Evolutionary conservation across 1,139 yeast genomes (phyloP).

Genomic region (Scheffersomyces titani): DNA sequence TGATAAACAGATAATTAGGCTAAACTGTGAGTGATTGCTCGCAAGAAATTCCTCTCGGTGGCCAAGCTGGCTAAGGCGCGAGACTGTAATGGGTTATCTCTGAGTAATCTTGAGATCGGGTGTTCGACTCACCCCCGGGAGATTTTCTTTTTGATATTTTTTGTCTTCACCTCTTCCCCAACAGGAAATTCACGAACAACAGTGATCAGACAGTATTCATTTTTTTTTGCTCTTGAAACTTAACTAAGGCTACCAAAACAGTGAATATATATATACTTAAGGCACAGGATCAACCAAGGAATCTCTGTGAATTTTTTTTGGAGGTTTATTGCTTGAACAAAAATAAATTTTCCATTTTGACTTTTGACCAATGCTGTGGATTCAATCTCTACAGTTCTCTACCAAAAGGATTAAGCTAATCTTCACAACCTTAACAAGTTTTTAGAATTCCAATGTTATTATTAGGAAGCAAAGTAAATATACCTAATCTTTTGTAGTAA

Average conservation of each 20-base stretch:
- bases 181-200: background rate
- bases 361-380: background rate
- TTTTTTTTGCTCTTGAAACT: background rate
- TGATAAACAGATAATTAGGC: background rate
- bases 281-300: background rate
- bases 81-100: slow-evolving; percentile 61
- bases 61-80: slow-evolving; percentile 84
- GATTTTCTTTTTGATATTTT: slow-evolving; percentile 38
- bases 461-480: too few species aligned
- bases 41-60: slow-evolving; percentile 53
- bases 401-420: background rate
- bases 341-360: background rate
- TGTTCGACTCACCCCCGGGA: slow-evolving; percentile 81
- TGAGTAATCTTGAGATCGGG: slow-evolving; percentile 72
- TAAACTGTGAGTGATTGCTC: too few species aligned
- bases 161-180: background rate
- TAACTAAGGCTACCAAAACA: background rate
- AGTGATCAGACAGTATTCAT: background rate
- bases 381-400: background rate
- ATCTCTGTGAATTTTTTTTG: background rate
- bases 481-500: too few species aligned
- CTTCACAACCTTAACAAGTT: background rate
- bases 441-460: background rate
- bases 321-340: background rate
- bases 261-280: background rate